These are phyloP conservation scores for Cystobasidium onofrii DNA, from an alignment of 768 basidiomycete species.

Conservation along the genomic window DNA sequence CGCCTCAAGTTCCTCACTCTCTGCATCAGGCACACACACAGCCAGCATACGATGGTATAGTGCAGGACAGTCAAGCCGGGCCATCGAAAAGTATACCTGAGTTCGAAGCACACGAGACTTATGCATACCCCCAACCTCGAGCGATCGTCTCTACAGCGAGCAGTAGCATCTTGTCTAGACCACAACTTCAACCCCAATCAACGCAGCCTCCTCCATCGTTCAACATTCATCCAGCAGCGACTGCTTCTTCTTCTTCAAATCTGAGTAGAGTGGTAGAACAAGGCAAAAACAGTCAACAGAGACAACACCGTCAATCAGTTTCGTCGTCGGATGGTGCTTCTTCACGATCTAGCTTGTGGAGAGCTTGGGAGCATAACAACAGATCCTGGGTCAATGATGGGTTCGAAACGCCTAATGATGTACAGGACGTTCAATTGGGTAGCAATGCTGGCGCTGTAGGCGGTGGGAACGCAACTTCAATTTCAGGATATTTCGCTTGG, in stretches of 20 bases:
- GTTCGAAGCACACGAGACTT: not conserved
- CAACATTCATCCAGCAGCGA: not conserved
- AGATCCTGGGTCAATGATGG: slow-evolving; percentile 7
- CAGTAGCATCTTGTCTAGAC: not conserved
- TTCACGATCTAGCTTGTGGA: not conserved
- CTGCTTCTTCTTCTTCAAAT: not conserved
- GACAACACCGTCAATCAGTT: not conserved
- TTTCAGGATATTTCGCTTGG: slow-evolving; percentile 1
- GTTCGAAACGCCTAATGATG: slow-evolving; percentile 17
- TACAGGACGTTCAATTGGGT: slow-evolving; percentile 27
- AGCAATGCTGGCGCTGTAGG: not conserved
- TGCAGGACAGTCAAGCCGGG: not conserved
- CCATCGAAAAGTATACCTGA: not conserved
- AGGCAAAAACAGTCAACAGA: not conserved
- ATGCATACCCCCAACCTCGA: not conserved
- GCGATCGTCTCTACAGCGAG: not conserved
- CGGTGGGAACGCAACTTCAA: not conserved
- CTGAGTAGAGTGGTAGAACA: not conserved
- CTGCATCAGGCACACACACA: not conserved
- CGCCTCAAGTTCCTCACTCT: not conserved
- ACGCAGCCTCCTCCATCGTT: not conserved
- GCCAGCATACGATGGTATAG: not conserved
- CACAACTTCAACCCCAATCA: not conserved
- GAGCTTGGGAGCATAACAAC: not conserved
- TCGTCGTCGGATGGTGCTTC: not conserved